Percentiles rank a stretch among this genome's conserved stretches.
phyloP scores from a whole-genome alignment of 2,329 filamentous ascomycete species.

The Plectosphaerella plurivora region DNA sequence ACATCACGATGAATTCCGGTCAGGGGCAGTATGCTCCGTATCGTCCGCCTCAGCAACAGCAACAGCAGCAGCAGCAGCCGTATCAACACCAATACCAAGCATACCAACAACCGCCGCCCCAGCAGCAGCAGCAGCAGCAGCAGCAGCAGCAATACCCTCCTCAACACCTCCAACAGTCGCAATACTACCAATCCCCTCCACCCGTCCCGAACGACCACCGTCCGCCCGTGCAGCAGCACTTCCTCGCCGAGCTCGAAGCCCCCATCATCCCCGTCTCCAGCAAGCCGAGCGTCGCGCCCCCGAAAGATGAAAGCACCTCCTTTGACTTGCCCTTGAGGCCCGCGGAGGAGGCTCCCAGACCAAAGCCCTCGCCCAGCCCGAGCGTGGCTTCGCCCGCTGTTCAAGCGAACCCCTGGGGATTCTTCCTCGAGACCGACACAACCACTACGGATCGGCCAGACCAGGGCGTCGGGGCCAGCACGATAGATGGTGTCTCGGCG shows the following conservation, averaged over 20 bases:
- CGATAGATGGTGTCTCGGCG: neutral
- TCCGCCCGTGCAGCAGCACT: slow-evolving; percentile 4
- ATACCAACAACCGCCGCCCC: neutral
- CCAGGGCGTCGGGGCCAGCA: neutral
- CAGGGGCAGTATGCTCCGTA: slow-evolving; percentile 5
- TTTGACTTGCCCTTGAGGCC: slow-evolving; percentile 7
- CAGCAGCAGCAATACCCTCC: neutral
- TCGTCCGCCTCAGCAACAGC: slow-evolving; percentile 6
- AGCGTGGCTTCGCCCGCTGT: neutral
- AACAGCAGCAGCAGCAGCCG: slow-evolving; percentile 2
- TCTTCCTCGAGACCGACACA: slow-evolving; percentile 9
- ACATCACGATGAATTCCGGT: slow-evolving; percentile 6
- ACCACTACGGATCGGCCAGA: neutral
- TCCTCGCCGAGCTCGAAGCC: slow-evolving; percentile 12
- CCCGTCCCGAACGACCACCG: neutral
- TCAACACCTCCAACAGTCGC: slow-evolving; percentile 2
- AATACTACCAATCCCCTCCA: slow-evolving; percentile 3
- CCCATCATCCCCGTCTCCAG: slow-evolving; percentile 1
- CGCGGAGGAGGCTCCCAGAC: neutral
- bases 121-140: neutral
- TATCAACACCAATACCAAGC: neutral
- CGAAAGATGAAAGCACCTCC: neutral
- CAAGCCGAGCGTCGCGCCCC: neutral
- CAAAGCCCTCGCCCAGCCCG: neutral
- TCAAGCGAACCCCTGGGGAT: slow-evolving; percentile 14